phyloP scores from a whole-genome alignment of 768 basidiomycete genomes.

The Kondoa subrosea region DNA sequence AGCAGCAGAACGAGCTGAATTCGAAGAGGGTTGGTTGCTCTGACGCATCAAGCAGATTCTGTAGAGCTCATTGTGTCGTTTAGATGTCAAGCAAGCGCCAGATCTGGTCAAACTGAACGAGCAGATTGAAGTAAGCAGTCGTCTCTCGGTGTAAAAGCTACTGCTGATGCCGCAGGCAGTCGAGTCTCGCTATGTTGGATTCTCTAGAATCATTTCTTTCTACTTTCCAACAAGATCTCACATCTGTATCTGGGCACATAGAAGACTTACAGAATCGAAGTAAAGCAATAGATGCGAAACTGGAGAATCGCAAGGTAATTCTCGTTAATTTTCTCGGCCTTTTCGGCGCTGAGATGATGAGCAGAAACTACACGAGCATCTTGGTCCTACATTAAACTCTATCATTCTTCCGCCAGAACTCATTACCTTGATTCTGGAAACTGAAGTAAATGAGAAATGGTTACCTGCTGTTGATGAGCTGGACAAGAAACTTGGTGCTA shows the following conservation, averaged over 20 bases:
- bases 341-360: background rate
- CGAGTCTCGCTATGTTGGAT: conserved; percentile 66
- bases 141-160: background rate
- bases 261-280: conserved; percentile 80
- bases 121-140: conserved; percentile 55
- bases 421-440: conserved; percentile 61
- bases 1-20: background rate
- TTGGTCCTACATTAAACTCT: conserved; percentile 61
- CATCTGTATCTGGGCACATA: conserved; percentile 88
- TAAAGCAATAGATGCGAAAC: conserved; percentile 69
- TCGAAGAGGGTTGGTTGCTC: background rate
- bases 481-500: conserved; percentile 51
- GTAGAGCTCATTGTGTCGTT: background rate
- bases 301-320: conserved; percentile 67
- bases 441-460: conserved; percentile 76
- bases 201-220: conserved; percentile 81
- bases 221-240: conserved; percentile 85
- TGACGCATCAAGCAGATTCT: background rate
- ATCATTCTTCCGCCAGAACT: conserved; percentile 68
- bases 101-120: conserved; percentile 80
- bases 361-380: conserved; percentile 73
- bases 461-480: conserved; percentile 62
- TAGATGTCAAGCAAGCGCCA: conserved; percentile 30
- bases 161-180: conserved; percentile 32
- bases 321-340: background rate